Base-by-base conservation (phyloP, 305 asterid genomes). In the Petunia hybrid region DNA sequence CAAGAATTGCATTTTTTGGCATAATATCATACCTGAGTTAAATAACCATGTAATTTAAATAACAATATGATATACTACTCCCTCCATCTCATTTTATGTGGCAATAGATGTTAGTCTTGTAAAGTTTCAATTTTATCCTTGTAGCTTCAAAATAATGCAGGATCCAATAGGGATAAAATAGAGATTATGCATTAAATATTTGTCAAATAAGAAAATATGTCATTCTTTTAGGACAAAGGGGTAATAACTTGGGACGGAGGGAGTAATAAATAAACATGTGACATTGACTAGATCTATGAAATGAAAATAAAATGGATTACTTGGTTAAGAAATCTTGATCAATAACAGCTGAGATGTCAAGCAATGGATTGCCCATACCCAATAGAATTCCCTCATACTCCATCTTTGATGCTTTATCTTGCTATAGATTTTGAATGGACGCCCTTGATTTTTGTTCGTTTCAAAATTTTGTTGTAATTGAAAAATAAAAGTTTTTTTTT, bases 331-430 rank as follows among this genome's bases (percentile, higher is more conserved):
- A 91, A 35, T 89, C 96, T 48, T 89, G 94, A 83, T 95, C 97
- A 46, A 95, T 94, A 16, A 92, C 96, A 35, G 99, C 88, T 1
- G 97, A 91, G 39, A 95, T 90, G 68, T 95, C 99, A 87, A 95
- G 67, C 3, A 95, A 91, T 38, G 99, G 99, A 70, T 94, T 95
- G 41, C 99, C 98, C 98, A 95, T 94, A 74, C 99, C 98, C 60
- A 95, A 79, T 3, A 95, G 88, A 77, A 95, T 83, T 38, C 98
- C 97, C 6, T 95, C 92, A 83, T 13, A 69, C 82, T 43, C 93
- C 98, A 94, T 92, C 36, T 31, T 82, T n/a, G 0, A 65, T 69
- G 40, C 3, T 67, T 1, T 43, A 41, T 70, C n/a, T 43, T 2
- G 65, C 14, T 35, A 36, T 53, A 38, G 48, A 60, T 48, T 22